A percentile compares a stretch with the other conserved stretches of the same genome.
Conservation (phyloP, 345 rosid species). For the Eucalyptus viminalis region DNA sequence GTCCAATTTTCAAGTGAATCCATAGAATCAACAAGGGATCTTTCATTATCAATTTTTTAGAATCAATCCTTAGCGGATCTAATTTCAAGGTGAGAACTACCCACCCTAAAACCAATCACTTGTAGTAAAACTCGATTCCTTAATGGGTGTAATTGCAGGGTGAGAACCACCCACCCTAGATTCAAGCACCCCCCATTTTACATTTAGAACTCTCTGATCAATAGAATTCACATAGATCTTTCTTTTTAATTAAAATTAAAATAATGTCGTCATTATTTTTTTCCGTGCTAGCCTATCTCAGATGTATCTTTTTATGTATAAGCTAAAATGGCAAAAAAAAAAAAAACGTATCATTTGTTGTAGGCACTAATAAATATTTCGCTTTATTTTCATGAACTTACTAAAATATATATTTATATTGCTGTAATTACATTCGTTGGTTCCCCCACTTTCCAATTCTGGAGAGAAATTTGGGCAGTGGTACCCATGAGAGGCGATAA, state of each 20-base stretch:
- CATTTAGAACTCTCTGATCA: neutral
- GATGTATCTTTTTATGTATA: neutral
- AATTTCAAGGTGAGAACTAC: no score
- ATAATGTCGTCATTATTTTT: no score
- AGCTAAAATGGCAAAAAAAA: neutral
- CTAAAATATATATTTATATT: no score
- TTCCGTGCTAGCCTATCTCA: neutral
- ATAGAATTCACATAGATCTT: neutral
- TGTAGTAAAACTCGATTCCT: no score
- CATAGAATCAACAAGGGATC: no score
- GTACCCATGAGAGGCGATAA: neutral
- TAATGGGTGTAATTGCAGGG: no score
- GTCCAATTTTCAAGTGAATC: no score
- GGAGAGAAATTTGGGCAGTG: neutral
- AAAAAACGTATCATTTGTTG: neutral
- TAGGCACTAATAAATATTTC: neutral
- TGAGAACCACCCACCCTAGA: no score
- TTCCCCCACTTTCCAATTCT: neutral
- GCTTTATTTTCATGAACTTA: neutral
- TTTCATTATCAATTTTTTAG: fast-evolving
- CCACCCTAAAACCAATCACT: no score
- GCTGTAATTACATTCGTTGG: neutral
- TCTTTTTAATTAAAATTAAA: no score
- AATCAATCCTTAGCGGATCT: no score
- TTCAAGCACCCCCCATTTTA: no score